phyloP scores from a whole-genome alignment of 2,329 filamentous ascomycete genomes.

The Cladorrhinum sp. region DNA sequence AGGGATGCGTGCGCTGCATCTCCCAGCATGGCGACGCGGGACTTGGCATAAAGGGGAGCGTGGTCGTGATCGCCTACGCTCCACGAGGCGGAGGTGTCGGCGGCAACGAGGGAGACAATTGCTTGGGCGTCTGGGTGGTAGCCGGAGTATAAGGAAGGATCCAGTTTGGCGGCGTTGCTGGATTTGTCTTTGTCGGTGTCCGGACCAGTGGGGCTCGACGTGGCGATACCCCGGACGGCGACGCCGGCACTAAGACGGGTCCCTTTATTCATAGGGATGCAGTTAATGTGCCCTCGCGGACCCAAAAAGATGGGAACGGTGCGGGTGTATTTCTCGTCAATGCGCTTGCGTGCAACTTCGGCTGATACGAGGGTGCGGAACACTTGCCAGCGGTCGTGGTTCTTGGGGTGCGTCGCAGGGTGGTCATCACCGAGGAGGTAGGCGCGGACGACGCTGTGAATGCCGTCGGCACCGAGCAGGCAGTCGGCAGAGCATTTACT shows the following conservation, averaged over 20 bases:
- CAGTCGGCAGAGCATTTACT: conserved; percentile 28
- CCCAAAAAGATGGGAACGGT: conserved; percentile 35
- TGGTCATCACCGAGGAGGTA: conserved; percentile 33
- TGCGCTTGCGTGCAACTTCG: conserved; percentile 28
- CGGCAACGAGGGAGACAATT: conserved; percentile 32
- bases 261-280: conserved; percentile 34
- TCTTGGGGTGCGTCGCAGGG: conserved; percentile 31
- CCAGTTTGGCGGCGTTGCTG: conserved; percentile 17
- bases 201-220: neutral
- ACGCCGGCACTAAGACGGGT: conserved; percentile 35
- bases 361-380: conserved; percentile 30
- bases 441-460: conserved; percentile 33
- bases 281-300: conserved; percentile 34
- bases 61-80: conserved; percentile 34
- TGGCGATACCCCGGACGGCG: conserved; percentile 30
- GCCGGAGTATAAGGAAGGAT: conserved; percentile 30
- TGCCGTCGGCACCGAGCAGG: conserved; percentile 37
- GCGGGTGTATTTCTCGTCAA: conserved; percentile 31
- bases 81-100: conserved; percentile 34
- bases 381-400: conserved; percentile 34
- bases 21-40: conserved; percentile 32
- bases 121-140: conserved; percentile 33
- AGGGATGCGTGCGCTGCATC: conserved; percentile 37
- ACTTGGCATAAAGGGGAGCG: conserved; percentile 30
- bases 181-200: neutral